phyloP scores from a whole-genome alignment of 148 eudicot genomes.

The Fagopyrum homotropicum region DNA sequence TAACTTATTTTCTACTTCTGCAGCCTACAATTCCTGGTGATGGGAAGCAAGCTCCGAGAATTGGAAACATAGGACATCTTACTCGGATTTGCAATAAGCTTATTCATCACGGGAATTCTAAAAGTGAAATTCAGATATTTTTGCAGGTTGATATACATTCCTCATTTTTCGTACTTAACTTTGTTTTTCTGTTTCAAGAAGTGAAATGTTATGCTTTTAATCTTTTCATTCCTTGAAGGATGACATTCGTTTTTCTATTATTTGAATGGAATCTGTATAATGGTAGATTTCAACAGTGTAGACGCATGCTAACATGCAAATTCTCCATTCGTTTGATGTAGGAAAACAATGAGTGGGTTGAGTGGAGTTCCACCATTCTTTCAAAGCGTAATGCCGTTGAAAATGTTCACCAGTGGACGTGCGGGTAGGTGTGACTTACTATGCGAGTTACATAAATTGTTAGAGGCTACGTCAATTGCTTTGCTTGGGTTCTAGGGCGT shows the following conservation, averaged over 20 bases:
- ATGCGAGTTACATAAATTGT: neutral
- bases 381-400: conserved; percentile 73
- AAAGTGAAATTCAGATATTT: conserved; percentile 42
- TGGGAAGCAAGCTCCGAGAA: conserved; percentile 61
- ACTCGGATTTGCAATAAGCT: conserved; percentile 93
- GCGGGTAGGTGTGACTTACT: conserved; percentile 59
- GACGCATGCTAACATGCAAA: neutral
- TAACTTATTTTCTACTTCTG: conserved; percentile 20
- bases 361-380: conserved; percentile 75
- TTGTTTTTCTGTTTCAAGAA: neutral
- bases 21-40: conserved; percentile 71
- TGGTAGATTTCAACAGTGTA: neutral
- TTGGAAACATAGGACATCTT: conserved; percentile 86
- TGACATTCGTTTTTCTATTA: neutral
- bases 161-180: neutral
- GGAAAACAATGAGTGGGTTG: conserved; percentile 79
- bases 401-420: conserved; percentile 90
- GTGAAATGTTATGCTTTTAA: neutral
- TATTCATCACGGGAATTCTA: conserved; percentile 54
- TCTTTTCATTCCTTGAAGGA: neutral
- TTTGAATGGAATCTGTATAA: neutral
- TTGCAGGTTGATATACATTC: conserved; percentile 47
- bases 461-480: neutral
- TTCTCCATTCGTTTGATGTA: conserved; percentile 17
- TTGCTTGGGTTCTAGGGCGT: conserved; percentile 3